Evolutionary conservation across 2,329 filamentous ascomycete species (phyloP).

Genomic region (Hypoxylon sp.): DNA sequence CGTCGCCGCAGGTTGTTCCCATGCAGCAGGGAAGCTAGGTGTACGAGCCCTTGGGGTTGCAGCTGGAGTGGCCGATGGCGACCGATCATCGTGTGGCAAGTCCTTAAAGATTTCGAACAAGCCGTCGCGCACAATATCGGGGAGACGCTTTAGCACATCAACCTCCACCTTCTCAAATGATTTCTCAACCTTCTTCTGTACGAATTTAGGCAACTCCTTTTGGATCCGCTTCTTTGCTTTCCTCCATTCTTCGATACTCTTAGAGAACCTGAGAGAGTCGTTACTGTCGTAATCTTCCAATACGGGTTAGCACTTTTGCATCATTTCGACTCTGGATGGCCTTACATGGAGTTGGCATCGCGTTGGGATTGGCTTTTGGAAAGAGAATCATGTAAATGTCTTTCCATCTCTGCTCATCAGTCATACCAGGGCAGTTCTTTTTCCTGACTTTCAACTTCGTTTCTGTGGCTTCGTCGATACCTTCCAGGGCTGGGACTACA

Average conservation of each 20-base stretch:
- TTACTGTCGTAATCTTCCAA: slow-evolving; percentile 46
- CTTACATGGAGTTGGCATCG: slow-evolving; percentile 51
- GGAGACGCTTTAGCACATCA: slow-evolving; percentile 44
- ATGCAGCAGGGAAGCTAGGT: slow-evolving; percentile 15
- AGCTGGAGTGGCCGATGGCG: slow-evolving; percentile 42
- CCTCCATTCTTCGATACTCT: slow-evolving; percentile 42
- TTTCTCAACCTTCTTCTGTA: slow-evolving; percentile 47
- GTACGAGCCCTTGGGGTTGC: slow-evolving; percentile 36
- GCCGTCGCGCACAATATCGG: slow-evolving; percentile 47
- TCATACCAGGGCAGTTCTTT: slow-evolving; percentile 43
- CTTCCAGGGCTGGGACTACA: slow-evolving; percentile 40
- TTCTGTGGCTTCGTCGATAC: slow-evolving; percentile 49
- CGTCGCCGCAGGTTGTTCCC: slow-evolving; percentile 15
- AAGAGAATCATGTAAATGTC: slow-evolving; percentile 52
- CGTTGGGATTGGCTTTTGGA: slow-evolving; percentile 46
- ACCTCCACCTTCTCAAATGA: slow-evolving; percentile 47
- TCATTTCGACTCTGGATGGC: neutral
- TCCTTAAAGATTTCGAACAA: slow-evolving; percentile 47
- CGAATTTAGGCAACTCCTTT: slow-evolving; percentile 47
- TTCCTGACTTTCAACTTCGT: slow-evolving; percentile 48
- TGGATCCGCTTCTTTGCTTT: slow-evolving; percentile 46
- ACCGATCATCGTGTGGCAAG: slow-evolving; percentile 41
- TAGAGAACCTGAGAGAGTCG: slow-evolving; percentile 40
- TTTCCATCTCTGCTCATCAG: slow-evolving; percentile 50
- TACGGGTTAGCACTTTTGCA: slow-evolving; percentile 28